Evolutionary conservation across 805 yeast genomes (phyloP).

Genomic region (Isabelozyma rhagii): DNA sequence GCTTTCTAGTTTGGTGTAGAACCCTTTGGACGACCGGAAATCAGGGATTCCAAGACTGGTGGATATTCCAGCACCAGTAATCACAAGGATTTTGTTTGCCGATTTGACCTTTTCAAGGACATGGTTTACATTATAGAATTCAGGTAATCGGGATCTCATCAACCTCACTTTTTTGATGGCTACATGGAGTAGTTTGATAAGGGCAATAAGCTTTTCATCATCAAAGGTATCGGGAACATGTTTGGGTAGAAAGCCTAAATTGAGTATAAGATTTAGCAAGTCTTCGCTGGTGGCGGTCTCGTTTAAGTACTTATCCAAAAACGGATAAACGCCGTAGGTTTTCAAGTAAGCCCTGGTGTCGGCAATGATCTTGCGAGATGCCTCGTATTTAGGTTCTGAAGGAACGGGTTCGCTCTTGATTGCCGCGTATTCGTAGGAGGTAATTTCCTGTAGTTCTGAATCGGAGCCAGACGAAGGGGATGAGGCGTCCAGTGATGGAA

Average conservation of each 20-base stretch:
- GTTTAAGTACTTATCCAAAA: conserved; percentile 62
- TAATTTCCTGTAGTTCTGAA: conserved; percentile 1
- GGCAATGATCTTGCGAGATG: neutral
- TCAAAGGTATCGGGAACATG: conserved; percentile 28
- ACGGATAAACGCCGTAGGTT: conserved; percentile 54
- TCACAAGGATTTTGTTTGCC: conserved; percentile 42
- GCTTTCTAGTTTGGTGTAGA: conserved; percentile 54
- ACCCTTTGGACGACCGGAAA: conserved; percentile 53
- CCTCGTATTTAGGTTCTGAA: conserved; percentile 1
- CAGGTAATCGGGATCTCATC: conserved; percentile 52
- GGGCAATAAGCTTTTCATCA: conserved; percentile 42
- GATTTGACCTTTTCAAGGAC: conserved; percentile 50
- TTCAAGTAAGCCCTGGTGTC: conserved; percentile 49
- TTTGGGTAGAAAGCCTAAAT: conserved; percentile 58
- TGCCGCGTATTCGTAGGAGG: conserved; percentile 1
- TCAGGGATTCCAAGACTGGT: conserved; percentile 46
- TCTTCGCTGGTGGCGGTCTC: conserved; percentile 57
- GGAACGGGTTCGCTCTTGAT: neutral
- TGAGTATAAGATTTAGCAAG: conserved; percentile 51
- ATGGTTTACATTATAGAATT: conserved; percentile 57
- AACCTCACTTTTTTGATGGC: conserved; percentile 63
- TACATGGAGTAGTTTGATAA: conserved; percentile 52
- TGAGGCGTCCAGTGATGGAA: neutral
- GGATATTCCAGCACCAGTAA: conserved; percentile 46
- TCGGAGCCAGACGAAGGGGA: conserved; percentile 2